phyloP scores from a whole-genome alignment of 2,329 filamentous ascomycete species.

The Talaromyces sp. region DNA sequence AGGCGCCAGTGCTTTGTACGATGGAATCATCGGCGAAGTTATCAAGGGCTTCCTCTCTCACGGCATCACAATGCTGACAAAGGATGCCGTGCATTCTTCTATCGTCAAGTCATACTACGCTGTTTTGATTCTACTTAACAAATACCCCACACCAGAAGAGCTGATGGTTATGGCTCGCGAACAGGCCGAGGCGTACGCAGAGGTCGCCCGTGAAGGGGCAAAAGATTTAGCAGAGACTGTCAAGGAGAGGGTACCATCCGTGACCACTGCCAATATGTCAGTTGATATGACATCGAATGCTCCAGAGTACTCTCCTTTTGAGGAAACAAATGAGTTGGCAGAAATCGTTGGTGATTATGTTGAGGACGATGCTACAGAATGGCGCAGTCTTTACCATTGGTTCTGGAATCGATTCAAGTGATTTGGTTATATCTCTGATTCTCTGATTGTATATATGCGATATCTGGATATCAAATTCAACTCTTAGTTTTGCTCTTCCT shows the following conservation, averaged over 20 bases:
- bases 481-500: too few relatives aligned
- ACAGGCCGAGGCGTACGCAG: constrained; percentile 38
- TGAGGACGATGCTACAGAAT: constrained; percentile 37
- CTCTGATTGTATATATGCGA: background rate
- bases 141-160: constrained; percentile 41
- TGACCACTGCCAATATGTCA: constrained; percentile 21
- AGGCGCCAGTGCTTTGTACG: constrained; percentile 66
- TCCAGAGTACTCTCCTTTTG: constrained; percentile 13
- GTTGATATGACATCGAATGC: constrained; percentile 28
- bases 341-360: constrained; percentile 44
- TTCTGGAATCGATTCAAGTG: constrained; percentile 28
- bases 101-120: constrained; percentile 70
- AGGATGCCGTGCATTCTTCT: constrained; percentile 68
- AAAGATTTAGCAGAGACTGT: constrained; percentile 20
- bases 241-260: constrained; percentile 2
- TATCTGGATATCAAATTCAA: too few relatives aligned
- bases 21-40: constrained; percentile 70
- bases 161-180: constrained; percentile 35
- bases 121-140: constrained; percentile 47
- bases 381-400: constrained; percentile 39
- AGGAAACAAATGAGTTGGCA: constrained; percentile 38
- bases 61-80: constrained; percentile 81
- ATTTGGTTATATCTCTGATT: background rate
- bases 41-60: constrained; percentile 81
- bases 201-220: constrained; percentile 36